phyloP scores from a whole-genome alignment of 1,284 basidiomycete genomes.

The Ganoderma resinaceum region DNA sequence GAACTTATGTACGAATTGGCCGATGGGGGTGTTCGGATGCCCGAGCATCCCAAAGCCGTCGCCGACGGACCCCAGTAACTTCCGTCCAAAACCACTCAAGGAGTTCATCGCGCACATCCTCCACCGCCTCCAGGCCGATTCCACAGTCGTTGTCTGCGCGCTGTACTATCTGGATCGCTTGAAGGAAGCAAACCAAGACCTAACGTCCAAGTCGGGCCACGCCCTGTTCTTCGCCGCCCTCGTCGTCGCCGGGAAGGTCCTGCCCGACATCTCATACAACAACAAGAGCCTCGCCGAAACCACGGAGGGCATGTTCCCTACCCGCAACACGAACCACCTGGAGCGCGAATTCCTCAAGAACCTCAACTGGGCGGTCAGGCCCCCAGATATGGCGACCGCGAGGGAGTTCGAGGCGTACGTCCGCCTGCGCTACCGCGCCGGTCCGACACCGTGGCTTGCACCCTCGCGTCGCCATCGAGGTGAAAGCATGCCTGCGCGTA shows the following conservation, averaged over 20 bases:
- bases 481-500: no score
- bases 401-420: background rate
- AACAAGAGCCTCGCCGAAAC: conserved; percentile 11
- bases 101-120: conserved; percentile 4
- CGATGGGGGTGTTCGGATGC: background rate
- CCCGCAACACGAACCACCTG: background rate
- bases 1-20: background rate
- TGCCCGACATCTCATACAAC: background rate
- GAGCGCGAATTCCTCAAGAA: background rate
- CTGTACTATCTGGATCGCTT: background rate
- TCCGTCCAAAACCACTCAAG: conserved; percentile 3
- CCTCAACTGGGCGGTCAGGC: background rate
- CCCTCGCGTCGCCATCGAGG: background rate
- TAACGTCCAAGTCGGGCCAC: background rate
- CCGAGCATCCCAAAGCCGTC: background rate
- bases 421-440: background rate
- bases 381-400: background rate
- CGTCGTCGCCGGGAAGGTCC: background rate
- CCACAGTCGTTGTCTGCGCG: background rate
- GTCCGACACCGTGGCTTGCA: background rate
- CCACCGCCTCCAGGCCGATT: background rate
- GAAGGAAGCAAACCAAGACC: background rate
- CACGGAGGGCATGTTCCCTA: background rate
- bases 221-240: conserved; percentile 1
- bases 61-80: background rate